These are phyloP conservation scores for Picea sitchensis DNA, from an alignment of 75 land plant genomes.

Conservation along the genomic window DNA sequence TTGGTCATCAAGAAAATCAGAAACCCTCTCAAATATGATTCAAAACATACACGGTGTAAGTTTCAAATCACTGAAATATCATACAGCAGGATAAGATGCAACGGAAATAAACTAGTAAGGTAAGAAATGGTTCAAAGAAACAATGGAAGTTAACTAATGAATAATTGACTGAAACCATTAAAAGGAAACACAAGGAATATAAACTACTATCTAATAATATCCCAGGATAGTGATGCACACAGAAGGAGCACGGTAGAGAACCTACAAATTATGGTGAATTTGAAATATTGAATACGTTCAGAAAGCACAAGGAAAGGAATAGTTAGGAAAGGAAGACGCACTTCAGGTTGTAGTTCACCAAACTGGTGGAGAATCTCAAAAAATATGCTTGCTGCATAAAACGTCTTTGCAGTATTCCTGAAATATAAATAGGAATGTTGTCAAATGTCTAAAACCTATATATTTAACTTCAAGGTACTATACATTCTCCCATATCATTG, in stretches of 20 bases:
- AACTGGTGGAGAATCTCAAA: slow-evolving; percentile 90
- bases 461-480: background rate
- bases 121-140: background rate
- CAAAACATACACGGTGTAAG: background rate
- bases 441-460: background rate
- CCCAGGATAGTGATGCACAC: too few species aligned
- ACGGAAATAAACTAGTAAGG: background rate
- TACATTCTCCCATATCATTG: background rate
- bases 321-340: slow-evolving; percentile 17
- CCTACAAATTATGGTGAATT: too few species aligned
- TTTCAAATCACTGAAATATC: background rate
- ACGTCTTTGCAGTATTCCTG: slow-evolving; percentile 97
- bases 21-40: background rate
- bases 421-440: slow-evolving; percentile 9
- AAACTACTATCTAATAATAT: background rate
- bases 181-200: background rate
- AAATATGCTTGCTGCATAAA: slow-evolving; percentile 97
- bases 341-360: slow-evolving; percentile 93
- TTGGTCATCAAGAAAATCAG: background rate
- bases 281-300: background rate
- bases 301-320: background rate
- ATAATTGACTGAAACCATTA: background rate
- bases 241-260: background rate
- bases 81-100: background rate
- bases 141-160: background rate